These are phyloP conservation scores for Spergularia marina DNA, from an alignment of 148 eudicot species.

Conservation along the genomic window DNA sequence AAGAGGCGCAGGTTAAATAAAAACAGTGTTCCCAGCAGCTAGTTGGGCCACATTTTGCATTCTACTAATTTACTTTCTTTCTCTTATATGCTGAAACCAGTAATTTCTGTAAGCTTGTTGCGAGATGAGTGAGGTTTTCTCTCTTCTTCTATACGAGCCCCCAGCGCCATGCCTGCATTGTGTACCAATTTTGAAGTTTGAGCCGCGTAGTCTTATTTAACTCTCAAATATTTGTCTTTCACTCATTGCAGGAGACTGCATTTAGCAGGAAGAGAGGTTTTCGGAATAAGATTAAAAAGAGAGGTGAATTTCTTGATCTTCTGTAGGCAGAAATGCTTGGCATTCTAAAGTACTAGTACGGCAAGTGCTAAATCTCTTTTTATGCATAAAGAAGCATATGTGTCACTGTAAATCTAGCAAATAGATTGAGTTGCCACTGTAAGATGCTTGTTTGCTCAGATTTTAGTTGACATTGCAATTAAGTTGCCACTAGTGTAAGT, in stretches of 20 bases:
- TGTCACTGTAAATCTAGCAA: neutral
- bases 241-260: constrained; percentile 76
- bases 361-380: neutral
- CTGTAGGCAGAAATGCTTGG: neutral
- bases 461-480: neutral
- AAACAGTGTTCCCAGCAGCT: too few species aligned
- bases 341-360: neutral
- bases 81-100: too few species aligned
- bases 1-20: too few species aligned
- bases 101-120: too few species aligned
- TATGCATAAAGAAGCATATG: neutral
- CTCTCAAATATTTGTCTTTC: neutral
- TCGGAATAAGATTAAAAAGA: constrained; percentile 82
- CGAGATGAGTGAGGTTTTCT: neutral
- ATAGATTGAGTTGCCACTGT: too few species aligned
- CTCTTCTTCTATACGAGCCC: neutral
- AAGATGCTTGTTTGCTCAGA: too few species aligned
- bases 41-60: too few species aligned
- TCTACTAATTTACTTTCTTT: too few species aligned
- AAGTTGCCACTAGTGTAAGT: neutral
- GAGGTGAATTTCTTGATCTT: constrained; percentile 40
- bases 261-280: constrained; percentile 97
- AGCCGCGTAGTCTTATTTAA: neutral
- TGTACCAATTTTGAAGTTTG: neutral
- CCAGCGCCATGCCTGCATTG: neutral